A percentile compares a stretch with the other conserved stretches of the same genome.
Conservation (phyloP, 495 filamentous ascomycete species). For the Aspergillus bridgeri region DNA sequence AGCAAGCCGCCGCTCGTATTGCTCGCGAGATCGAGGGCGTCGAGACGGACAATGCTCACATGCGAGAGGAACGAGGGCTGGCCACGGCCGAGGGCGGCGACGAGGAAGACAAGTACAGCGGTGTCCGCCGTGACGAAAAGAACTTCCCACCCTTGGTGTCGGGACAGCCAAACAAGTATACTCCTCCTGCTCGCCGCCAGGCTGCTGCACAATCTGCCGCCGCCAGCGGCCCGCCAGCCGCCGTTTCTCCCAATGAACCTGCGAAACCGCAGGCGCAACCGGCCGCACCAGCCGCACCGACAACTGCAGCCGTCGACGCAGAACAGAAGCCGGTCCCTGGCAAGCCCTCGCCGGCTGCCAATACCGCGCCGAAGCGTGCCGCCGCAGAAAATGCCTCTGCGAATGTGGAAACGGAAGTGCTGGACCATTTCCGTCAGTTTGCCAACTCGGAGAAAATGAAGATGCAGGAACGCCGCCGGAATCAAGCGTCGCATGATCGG, state of each 20-base stretch:
- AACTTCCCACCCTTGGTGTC: conserved; percentile 66
- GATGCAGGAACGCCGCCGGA: conserved; percentile 67
- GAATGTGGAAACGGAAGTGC: conserved; percentile 74
- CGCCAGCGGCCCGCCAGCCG: conserved; percentile 24
- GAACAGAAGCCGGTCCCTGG: conserved; percentile 30
- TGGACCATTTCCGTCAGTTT: conserved; percentile 79
- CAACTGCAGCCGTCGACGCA: conserved; percentile 27
- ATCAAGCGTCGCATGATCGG: conserved; percentile 66
- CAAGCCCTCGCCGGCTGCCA: conserved; percentile 22
- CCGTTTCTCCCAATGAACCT: conserved; percentile 25
- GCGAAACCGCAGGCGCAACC: conserved; percentile 34
- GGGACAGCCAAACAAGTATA: conserved; percentile 73
- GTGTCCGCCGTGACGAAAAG: conserved; percentile 70
- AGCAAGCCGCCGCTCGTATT: conserved; percentile 74
- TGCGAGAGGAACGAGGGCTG: conserved; percentile 84
- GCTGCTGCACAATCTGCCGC: conserved; percentile 65
- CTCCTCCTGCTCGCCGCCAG: conserved; percentile 79
- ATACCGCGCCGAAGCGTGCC: conserved; percentile 24
- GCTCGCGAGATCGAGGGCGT: conserved; percentile 85
- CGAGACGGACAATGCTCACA: conserved; percentile 66
- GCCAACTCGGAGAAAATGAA: conserved; percentile 72
- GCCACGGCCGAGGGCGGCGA: conserved; percentile 67
- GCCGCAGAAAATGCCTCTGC: conserved; percentile 60
- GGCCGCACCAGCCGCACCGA: conserved; percentile 15
- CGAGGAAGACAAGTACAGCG: conserved; percentile 93